These are phyloP conservation scores for Emericellopsis cladophorae DNA, from an alignment of 2,329 filamentous ascomycete genomes.

Conservation along the genomic window DNA sequence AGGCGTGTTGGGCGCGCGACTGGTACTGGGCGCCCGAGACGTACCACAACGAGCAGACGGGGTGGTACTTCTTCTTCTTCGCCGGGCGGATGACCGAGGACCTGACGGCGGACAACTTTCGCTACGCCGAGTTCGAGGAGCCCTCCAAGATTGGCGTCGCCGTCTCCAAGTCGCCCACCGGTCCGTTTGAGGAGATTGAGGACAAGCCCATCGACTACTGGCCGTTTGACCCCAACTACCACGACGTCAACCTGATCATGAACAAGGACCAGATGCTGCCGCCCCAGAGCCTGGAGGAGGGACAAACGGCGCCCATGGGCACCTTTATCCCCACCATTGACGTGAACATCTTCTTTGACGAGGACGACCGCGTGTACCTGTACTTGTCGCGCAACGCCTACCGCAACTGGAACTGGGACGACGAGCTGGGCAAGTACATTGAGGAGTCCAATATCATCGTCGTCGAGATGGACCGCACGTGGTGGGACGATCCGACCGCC, in stretches of 20 bases:
- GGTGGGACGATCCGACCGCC: constrained; percentile 20
- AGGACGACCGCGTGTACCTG: constrained; percentile 20
- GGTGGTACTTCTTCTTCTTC: constrained; percentile 24
- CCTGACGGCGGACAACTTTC: constrained; percentile 17
- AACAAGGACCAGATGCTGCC: constrained; percentile 19
- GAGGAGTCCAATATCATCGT: constrained; percentile 24
- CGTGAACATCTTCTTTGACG: constrained; percentile 32
- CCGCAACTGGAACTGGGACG: constrained; percentile 23
- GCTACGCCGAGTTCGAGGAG: constrained; percentile 20
- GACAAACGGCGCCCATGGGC: constrained; percentile 16
- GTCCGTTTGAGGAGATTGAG: constrained; percentile 18
- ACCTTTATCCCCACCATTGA: constrained; percentile 28
- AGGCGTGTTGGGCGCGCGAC: constrained; percentile 21
- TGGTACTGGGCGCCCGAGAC: constrained; percentile 23
- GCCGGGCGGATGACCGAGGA: constrained; percentile 18
- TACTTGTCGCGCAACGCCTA: constrained; percentile 21
- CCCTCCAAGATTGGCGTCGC: constrained; percentile 21
- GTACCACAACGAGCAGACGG: constrained; percentile 20
- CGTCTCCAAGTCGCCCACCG: constrained; percentile 18
- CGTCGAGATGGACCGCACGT: constrained; percentile 17
- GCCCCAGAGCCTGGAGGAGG: constrained; percentile 12
- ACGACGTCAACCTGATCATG: constrained; percentile 24
- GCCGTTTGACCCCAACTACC: constrained; percentile 19
- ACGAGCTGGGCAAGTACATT: constrained; percentile 17
- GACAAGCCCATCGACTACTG: constrained; percentile 18